Evolutionary conservation across 1,284 basidiomycete genomes (phyloP).

Genomic region (Takashimella koratensis): DNA sequence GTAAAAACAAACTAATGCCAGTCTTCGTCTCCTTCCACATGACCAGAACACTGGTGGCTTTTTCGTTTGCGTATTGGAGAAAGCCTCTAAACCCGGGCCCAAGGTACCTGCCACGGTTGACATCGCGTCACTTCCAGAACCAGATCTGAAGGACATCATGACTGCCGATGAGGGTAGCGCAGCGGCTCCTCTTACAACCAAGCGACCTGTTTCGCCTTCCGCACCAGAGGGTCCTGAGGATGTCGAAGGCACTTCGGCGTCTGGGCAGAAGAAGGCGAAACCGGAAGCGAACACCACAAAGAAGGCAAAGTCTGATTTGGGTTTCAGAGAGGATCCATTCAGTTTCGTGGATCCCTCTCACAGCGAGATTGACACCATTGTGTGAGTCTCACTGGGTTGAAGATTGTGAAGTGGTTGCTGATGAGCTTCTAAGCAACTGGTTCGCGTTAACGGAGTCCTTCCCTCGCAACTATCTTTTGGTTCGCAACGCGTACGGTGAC

Average conservation of each 20-base stretch:
- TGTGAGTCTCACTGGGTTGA: conserved; percentile 25
- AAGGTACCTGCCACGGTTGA: conserved; percentile 8
- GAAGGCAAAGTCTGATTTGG: conserved; percentile 50
- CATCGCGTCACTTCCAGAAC: conserved; percentile 6
- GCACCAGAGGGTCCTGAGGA: conserved; percentile 12
- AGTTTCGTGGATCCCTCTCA: conserved; percentile 71
- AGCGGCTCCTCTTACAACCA: conserved; percentile 12
- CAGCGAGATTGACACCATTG: conserved; percentile 58
- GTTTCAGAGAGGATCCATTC: conserved; percentile 87
- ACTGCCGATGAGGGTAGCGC: conserved; percentile 23
- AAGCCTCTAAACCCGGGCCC: conserved; percentile 25
- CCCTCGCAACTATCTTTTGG: conserved; percentile 64
- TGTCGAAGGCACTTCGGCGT: background rate
- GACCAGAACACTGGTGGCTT: conserved; percentile 97
- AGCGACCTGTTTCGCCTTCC: conserved; percentile 25
- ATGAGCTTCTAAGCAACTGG: conserved; percentile 57
- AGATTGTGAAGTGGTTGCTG: background rate
- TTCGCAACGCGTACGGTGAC: conserved; percentile 79
- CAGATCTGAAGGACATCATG: conserved; percentile 12
- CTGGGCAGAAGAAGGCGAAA: conserved; percentile 20
- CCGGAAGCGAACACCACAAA: conserved; percentile 18
- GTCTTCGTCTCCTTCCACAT: conserved; percentile 88
- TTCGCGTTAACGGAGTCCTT: conserved; percentile 68
- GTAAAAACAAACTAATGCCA: conserved; percentile 37
- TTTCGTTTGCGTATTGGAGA: conserved; percentile 86